Evolutionary conservation across 306 rosid species (phyloP).

Genomic region (Sechiopsis laciniata): DNA sequence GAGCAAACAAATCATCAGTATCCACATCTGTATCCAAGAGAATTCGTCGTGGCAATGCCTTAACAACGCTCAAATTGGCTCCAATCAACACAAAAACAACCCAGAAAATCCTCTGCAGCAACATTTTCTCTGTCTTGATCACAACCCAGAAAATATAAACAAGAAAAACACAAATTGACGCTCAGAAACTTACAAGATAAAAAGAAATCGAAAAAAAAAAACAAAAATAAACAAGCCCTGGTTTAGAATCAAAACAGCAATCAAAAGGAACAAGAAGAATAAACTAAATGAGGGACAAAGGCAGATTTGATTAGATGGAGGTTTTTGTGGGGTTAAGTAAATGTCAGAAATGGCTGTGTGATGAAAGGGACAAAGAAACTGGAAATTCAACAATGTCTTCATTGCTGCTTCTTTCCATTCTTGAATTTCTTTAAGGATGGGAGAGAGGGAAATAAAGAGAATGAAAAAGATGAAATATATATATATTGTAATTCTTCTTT

Average conservation of each 20-base stretch:
- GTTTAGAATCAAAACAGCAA: neutral
- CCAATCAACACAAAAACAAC: slow-evolving; percentile 24
- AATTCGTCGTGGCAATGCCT: slow-evolving; percentile 55
- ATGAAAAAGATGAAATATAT: neutral
- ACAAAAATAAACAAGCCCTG: neutral
- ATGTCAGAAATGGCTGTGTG: neutral
- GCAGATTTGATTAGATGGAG: neutral
- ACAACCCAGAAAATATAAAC: slow-evolving; percentile 20
- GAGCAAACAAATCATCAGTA: slow-evolving; percentile 76
- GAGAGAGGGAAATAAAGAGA: neutral
- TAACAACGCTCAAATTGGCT: slow-evolving; percentile 28
- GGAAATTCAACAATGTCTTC: neutral
- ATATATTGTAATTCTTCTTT: neutral
- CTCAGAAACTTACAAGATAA: neutral
- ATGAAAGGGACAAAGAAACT: slow-evolving; percentile 12
- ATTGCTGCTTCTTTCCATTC: neutral
- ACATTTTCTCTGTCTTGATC: slow-evolving; percentile 33
- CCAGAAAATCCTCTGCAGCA: slow-evolving; percentile 41
- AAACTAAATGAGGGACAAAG: neutral
- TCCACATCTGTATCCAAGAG: slow-evolving; percentile 83
- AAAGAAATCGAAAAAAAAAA: neutral
- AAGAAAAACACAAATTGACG: neutral
- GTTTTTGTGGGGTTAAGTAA: neutral
- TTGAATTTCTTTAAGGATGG: neutral
- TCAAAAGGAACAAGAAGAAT: neutral